Base-by-base conservation (phyloP, 75 land plant genomes). In the Sequoia sempervirens region DNA sequence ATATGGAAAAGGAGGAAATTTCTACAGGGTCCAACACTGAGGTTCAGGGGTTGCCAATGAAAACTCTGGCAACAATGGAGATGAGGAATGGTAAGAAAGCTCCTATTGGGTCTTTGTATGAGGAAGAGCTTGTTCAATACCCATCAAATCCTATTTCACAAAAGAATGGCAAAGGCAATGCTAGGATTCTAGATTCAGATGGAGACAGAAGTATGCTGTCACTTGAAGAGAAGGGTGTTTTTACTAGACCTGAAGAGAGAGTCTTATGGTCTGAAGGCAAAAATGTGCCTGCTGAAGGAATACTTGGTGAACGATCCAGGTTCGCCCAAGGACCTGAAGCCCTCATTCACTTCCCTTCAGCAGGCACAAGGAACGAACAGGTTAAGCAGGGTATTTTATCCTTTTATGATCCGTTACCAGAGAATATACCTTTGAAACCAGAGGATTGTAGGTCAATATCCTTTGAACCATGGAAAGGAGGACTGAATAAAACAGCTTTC, bases 401-500 rank as follows among this genome's bases (percentile, higher is more conserved):
- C 41, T 72, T 85, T 15, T 83, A 88, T 36, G 89, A 86, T 6
- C 41, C 80, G 50, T 36, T 81, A 45, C 18, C 84, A 1, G 90
- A 90, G 56, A 83, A 87, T 30, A 61, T 56, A 38, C 86, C 86
- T 87, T 86, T 84, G 20, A 87, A 87, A 82, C 83, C 12, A 69
- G 85, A 84, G 36, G 89, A 82, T 2, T 18, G 80, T 1, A n/a
- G 75, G 2, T 23, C 45, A 41, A 41, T 83, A 47, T 87, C 88
- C 50, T 76, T 82, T 32, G 85, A 85, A 6, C 6, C 54, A 83
- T 86, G 81, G 88, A 91, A 82, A 68, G 91, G 86, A 43, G 85
- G 85, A 64, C 56, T 87, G 37, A 81, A 88, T 40, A 88, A 91
- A 82, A 91, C 92, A 23, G 73, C 88, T 58, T 85, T 91, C 32